A percentile compares a stretch with the other conserved stretches of the same genome.
Evolutionary conservation across 176 grass and related monocot genomes (phyloP).

Genomic region (Guadua angustifolia): DNA sequence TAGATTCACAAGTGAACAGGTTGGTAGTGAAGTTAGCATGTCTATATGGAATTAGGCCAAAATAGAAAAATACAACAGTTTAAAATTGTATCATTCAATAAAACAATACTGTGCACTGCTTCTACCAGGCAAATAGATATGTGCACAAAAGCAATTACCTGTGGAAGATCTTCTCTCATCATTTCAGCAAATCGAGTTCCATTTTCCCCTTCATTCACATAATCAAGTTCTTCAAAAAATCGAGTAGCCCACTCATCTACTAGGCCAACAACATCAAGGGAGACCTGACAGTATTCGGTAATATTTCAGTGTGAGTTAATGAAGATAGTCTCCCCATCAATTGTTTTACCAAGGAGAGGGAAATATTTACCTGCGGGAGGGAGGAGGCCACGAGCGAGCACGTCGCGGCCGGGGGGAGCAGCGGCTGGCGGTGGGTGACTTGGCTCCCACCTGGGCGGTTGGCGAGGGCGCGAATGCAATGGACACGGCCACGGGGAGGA

Average conservation of each 20-base stretch:
- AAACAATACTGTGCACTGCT: background rate
- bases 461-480: no score
- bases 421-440: no score
- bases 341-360: background rate
- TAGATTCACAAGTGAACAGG: constrained; percentile 1
- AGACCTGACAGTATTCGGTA: constrained; percentile 54
- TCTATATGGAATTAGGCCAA: background rate
- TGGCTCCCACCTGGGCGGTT: no score
- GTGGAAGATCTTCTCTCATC: constrained; percentile 95
- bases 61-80: background rate
- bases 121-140: background rate
- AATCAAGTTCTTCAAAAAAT: constrained; percentile 99
- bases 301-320: constrained; percentile 3
- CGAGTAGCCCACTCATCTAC: constrained; percentile 96
- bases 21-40: background rate
- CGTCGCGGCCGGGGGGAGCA: no score
- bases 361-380: constrained; percentile 76
- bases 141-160: constrained; percentile 49
- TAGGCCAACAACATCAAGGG: constrained; percentile 93
- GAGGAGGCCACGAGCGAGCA: no score
- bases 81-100: background rate
- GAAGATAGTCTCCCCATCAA: background rate
- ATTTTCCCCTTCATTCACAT: constrained; percentile 98
- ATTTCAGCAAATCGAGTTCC: constrained; percentile 80
- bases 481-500: no score